phyloP scores from a whole-genome alignment of 129 eudicot species.

The Chrysanthemum makinoi region DNA sequence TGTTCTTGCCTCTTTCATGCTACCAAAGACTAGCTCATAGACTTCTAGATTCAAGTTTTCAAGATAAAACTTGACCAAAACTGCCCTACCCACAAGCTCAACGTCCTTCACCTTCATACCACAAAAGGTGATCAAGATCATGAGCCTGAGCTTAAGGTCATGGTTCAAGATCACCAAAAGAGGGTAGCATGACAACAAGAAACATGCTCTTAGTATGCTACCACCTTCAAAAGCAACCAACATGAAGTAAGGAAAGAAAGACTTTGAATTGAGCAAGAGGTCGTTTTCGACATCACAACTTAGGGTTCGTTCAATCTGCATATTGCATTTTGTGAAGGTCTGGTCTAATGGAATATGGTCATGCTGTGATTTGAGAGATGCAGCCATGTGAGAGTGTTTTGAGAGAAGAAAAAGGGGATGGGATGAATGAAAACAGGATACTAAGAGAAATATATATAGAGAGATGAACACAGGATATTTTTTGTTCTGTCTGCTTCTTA shows the following conservation, averaged over 20 bases:
- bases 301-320: slow-evolving; percentile 23
- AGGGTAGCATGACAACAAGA: slow-evolving; percentile 61
- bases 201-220: slow-evolving; percentile 53
- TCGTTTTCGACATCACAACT: slow-evolving; percentile 62
- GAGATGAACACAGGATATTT: too few species aligned
- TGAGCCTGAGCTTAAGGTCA: too few species aligned
- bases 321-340: slow-evolving; percentile 46
- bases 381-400: too few species aligned
- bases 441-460: too few species aligned
- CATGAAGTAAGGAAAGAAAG: slow-evolving; percentile 94
- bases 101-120: slow-evolving; percentile 62
- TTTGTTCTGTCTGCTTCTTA: too few species aligned
- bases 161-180: too few species aligned
- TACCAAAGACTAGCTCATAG: slow-evolving; percentile 47
- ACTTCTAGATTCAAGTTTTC: slow-evolving; percentile 61
- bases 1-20: too few species aligned
- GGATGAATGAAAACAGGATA: too few species aligned
- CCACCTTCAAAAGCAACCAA: slow-evolving; percentile 93
- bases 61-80: slow-evolving; percentile 84
- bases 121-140: slow-evolving; percentile 77
- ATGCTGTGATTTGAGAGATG: slow-evolving; percentile 21
- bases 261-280: slow-evolving; percentile 49
- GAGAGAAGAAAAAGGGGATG: too few species aligned
- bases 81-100: slow-evolving; percentile 66
- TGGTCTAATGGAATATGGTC: slow-evolving; percentile 36